A percentile compares a stretch with the other conserved stretches of the same genome.
Conservation (phyloP, 305 asterid genomes). For the Striga hermonthica region DNA sequence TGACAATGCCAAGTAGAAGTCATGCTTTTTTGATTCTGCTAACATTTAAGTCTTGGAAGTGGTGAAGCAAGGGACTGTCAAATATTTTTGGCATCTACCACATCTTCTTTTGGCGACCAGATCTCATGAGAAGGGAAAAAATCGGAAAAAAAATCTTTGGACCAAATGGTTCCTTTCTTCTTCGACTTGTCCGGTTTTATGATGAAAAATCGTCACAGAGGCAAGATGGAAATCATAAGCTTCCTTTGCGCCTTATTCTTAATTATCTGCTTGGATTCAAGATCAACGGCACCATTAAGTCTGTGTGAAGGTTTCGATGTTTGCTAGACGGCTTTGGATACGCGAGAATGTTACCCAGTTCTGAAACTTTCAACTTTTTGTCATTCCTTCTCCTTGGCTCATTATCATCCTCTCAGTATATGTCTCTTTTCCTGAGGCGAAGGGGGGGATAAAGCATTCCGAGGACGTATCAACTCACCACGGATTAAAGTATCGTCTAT, state of each 20-base stretch:
- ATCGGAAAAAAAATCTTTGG: conserved; percentile 67
- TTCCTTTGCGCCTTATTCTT: conserved; percentile 67
- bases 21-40: too few species aligned
- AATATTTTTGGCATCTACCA: too few species aligned
- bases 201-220: conserved; percentile 64
- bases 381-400: conserved; percentile 54
- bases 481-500: conserved; percentile 55
- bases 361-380: conserved; percentile 57
- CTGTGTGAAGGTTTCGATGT: conserved; percentile 53
- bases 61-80: too few species aligned
- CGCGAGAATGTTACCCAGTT: conserved; percentile 33
- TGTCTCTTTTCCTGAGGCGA: conserved; percentile 60
- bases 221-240: conserved; percentile 57
- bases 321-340: conserved; percentile 46
- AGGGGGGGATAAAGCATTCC: conserved; percentile 58
- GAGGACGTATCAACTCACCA: conserved; percentile 67
- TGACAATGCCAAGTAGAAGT: too few species aligned
- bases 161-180: conserved; percentile 68
- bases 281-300: conserved; percentile 46
- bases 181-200: conserved; percentile 76
- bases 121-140: conserved; percentile 67
- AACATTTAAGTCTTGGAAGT: too few species aligned
- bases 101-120: conserved; percentile 92
- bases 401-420: conserved; percentile 54
- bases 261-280: conserved; percentile 54